phyloP scores from a whole-genome alignment of 2,329 filamentous ascomycete genomes.

The Metarhizium humberi region DNA sequence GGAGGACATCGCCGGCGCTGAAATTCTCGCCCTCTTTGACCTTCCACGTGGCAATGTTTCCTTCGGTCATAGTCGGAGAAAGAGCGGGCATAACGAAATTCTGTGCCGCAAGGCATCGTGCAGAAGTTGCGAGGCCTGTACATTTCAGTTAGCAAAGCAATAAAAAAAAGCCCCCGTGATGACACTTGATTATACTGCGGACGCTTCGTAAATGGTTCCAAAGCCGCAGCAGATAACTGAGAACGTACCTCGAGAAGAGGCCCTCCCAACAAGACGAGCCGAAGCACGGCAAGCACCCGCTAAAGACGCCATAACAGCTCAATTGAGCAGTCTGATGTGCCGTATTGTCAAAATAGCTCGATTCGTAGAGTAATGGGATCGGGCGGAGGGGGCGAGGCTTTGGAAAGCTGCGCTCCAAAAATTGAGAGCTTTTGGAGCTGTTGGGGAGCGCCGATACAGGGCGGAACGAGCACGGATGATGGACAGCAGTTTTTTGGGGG shows the following conservation, averaged over 20 bases:
- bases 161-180: not conserved
- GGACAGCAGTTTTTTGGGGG: slow-evolving; percentile 18
- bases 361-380: not conserved
- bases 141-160: slow-evolving; percentile 1
- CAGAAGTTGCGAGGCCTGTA: slow-evolving; percentile 55
- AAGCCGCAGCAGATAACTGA: not conserved
- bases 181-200: not conserved
- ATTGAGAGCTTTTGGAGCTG: slow-evolving; percentile 20
- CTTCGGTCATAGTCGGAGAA: slow-evolving; percentile 90
- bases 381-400: slow-evolving; percentile 10
- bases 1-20: slow-evolving; percentile 72
- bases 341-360: not conserved
- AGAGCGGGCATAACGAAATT: slow-evolving; percentile 89
- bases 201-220: not conserved
- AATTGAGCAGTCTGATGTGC: slow-evolving; percentile 10
- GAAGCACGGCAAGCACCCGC: slow-evolving; percentile 55
- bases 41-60: slow-evolving; percentile 77
- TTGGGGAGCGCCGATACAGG: slow-evolving; percentile 22
- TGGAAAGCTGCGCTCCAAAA: slow-evolving; percentile 8
- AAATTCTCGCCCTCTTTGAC: slow-evolving; percentile 82
- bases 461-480: slow-evolving; percentile 15
- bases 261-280: slow-evolving; percentile 45
- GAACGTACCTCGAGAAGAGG: slow-evolving; percentile 46
- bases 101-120: slow-evolving; percentile 60
- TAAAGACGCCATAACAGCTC: slow-evolving; percentile 53